Base-by-base conservation (phyloP, 192 early-diverging fungal genomes). In the Coemansia sp. region DNA sequence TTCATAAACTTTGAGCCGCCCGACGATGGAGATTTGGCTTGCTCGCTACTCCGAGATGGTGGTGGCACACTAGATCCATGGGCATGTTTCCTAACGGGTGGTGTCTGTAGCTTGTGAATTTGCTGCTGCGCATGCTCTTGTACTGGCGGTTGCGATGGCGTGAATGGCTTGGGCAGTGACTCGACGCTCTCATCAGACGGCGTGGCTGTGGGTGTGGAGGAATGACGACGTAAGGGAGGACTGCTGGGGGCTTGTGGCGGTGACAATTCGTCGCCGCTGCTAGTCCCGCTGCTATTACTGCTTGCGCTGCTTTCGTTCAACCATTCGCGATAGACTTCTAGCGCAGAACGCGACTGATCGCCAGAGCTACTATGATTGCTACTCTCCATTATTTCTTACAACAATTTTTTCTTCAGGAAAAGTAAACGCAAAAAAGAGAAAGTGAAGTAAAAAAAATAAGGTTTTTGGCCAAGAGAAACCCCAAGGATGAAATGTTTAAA, bases 261-360 rank as follows among this genome's bases (percentile, higher is more conserved):
- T 6, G 61, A 40, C 51, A 51, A 15, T 22, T 63, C 46, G 7
- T 60, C 43, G 9, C 33, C 65, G n/a, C 63, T 66, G 60, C 54
- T 42, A 10, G 46, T 54, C 0, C 49, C 44, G 27, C 49, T 31
- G 6, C 33, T 40, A 38, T 33, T 52, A 44, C 72, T 71, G 60
- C 72, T 70, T 41, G 49, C 63, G 59, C 74, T 76, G 31, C 47
- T 57, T 31, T 76, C 70, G 20, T 76, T 65, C 57, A 81, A 65
- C 79, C 79, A 81, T 34, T 70, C 31, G 42, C 74, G 79, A 52
- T 81, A 81, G 27, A 36, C 55, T 24, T 81, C 71, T 18, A 81
- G 36, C 27, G 74, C 73, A 18, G 77, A 67, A 15, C 31, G 61
- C 62, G 63, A n/a, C 60, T 68, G 61, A 31, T 60, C 57, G 16